Evolutionary conservation across 1,284 basidiomycete species (phyloP).

Genomic region (Ceratobasidium sp.): DNA sequence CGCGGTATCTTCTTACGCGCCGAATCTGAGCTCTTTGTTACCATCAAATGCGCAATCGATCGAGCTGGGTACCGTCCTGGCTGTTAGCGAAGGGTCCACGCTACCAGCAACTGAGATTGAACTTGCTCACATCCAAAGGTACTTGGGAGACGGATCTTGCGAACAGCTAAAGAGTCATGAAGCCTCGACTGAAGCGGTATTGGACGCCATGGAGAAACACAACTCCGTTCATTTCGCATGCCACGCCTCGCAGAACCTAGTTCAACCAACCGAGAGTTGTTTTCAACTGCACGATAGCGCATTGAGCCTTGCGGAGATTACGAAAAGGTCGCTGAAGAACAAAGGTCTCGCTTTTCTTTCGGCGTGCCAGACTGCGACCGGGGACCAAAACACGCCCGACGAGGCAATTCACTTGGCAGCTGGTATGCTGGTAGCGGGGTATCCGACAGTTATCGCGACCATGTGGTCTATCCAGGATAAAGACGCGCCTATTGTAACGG

Average conservation of each 20-base stretch:
- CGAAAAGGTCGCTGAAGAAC: too few relatives aligned
- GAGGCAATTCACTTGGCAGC: too few relatives aligned
- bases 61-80: constrained; percentile 15
- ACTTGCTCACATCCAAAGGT: constrained; percentile 25
- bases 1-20: constrained; percentile 18
- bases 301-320: too few relatives aligned
- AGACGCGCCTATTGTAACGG: too few relatives aligned
- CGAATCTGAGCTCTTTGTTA: constrained; percentile 4
- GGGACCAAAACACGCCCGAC: too few relatives aligned
- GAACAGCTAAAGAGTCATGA: constrained; percentile 2
- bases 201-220: constrained; percentile 16
- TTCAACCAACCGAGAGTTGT: too few relatives aligned
- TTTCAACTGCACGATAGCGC: too few relatives aligned
- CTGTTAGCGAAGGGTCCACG: constrained; percentile 28
- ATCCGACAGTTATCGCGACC: too few relatives aligned
- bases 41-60: background rate
- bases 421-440: too few relatives aligned
- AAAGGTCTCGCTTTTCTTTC: too few relatives aligned
- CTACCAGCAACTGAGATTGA: constrained; percentile 31
- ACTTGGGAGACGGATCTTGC: background rate
- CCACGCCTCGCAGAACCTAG: constrained; percentile 43
- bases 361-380: too few relatives aligned
- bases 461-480: too few relatives aligned
- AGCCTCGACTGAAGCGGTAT: background rate
- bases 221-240: constrained; percentile 46